phyloP scores from a whole-genome alignment of 192 early-diverging fungal species.

The Rhizoclosmatium globosum region DNA sequence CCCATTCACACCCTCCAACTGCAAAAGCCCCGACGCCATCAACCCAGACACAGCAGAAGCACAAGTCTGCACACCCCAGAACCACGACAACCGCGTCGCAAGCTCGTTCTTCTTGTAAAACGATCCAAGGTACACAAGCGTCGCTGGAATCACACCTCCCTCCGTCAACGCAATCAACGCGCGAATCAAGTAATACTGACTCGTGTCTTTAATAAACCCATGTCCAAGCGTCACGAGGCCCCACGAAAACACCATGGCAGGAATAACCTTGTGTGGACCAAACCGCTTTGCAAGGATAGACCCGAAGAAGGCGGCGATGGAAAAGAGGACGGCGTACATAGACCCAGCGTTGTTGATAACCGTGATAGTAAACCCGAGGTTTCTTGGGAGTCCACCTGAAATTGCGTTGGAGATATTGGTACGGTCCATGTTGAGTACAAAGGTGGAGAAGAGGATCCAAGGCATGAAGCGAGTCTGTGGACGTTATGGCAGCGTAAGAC shows the following conservation, averaged over 20 bases:
- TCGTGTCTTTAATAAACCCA: background rate
- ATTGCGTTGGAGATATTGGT: constrained; percentile 35
- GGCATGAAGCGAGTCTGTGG: constrained; percentile 21
- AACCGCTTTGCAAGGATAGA: constrained; percentile 17
- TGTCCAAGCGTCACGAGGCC: constrained; percentile 16
- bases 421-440: constrained; percentile 34
- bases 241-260: constrained; percentile 30
- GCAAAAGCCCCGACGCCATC: constrained; percentile 63
- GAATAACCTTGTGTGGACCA: constrained; percentile 31
- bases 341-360: constrained; percentile 24
- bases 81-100: constrained; percentile 17
- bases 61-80: constrained; percentile 39
- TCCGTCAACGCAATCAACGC: constrained; percentile 30
- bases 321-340: constrained; percentile 29
- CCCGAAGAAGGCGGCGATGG: constrained; percentile 29
- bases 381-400: background rate
- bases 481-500: background rate
- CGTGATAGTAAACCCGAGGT: constrained; percentile 5
- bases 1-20: constrained; percentile 58
- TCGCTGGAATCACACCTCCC: constrained; percentile 34
- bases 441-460: constrained; percentile 30
- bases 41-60: constrained; percentile 62
- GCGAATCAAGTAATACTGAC: constrained; percentile 14
- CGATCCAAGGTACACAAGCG: constrained; percentile 30
- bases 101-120: constrained; percentile 34